A percentile compares a stretch with the other conserved stretches of the same genome.
These are phyloP conservation scores for Rehmannia glutinosa DNA, from an alignment of 257 asterid genomes.

Conservation along the genomic window DNA sequence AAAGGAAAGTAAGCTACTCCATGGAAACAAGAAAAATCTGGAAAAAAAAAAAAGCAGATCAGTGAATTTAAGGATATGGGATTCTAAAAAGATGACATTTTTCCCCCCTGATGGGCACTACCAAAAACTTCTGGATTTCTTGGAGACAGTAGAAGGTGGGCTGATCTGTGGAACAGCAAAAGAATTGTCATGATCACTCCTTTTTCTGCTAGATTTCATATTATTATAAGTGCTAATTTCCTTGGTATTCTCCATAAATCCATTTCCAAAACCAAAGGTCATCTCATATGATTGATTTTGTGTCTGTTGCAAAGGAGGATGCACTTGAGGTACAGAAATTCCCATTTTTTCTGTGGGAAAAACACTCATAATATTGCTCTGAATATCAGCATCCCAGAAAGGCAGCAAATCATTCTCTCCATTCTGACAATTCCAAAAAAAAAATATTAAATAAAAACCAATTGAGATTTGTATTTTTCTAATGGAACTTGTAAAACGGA, in stretches of 20 bases:
- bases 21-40: neutral
- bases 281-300: slow-evolving; percentile 30
- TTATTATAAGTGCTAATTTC: slow-evolving; percentile 19
- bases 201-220: slow-evolving; percentile 38
- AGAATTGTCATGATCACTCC: slow-evolving; percentile 54
- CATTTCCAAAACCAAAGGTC: slow-evolving; percentile 38
- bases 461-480: no score
- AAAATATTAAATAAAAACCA: no score
- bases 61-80: no score
- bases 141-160: slow-evolving; percentile 37
- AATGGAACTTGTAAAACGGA: no score
- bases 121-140: slow-evolving; percentile 52
- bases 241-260: slow-evolving; percentile 24
- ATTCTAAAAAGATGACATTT: no score
- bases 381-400: slow-evolving; percentile 47
- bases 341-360: slow-evolving; percentile 44
- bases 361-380: slow-evolving; percentile 28
- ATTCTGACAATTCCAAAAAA: slow-evolving; percentile 32
- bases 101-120: neutral
- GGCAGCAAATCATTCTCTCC: slow-evolving; percentile 44
- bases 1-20: no score
- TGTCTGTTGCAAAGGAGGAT: slow-evolving; percentile 25
- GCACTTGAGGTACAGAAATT: slow-evolving; percentile 66
- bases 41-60: no score
- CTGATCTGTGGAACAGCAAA: slow-evolving; percentile 79